Evolutionary conservation across 1,139 yeast species (phyloP), one percentile per base, ranked within the genome.

Genomic region (Sugiyamaella castrensis): DNA sequence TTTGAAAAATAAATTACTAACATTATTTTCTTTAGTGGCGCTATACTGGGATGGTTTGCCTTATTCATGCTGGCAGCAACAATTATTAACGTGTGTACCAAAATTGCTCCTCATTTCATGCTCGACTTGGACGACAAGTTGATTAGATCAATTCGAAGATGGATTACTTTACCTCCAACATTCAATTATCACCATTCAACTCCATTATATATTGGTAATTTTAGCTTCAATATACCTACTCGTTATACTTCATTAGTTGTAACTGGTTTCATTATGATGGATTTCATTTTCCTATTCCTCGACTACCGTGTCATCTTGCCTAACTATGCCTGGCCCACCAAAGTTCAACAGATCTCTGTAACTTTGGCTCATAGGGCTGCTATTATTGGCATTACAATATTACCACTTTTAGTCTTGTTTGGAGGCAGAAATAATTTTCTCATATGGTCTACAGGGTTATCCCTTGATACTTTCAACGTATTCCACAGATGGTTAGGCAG

Each of bases 401-500:
- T 79, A 49, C 88, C 88, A 2, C 51, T 76, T 8, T 61, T 79
- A 39, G 69, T 80, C 16, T 64, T 82, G 39, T 81, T 82, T 62
- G 81, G 82, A 8, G 85, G 86, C 12, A 72, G 87, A 69, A 85
- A 85, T 64, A 85, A 84, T 62, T 68, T 84, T 46, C 65, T 85
- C 58, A 79, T 80, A 55, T 74, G 77, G 72, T 45, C 81, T 38
- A 81, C 88, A 2, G 86, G 88, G 37, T 81, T 88, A 83, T 71
- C 78, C 24, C 76, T 76, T 57, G 71, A 82, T 1, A 74, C 85
- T 40, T 83, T 84, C 61, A 70, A 81, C 50, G 70, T 77, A 16
- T 75, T 80, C 63, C 94, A 86, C 66, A 79, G 82, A 58, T 82
- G 87, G 84, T 60, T 80, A 7, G 80, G 82, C 1, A 74, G 92